Base-by-base conservation (phyloP, 164 flowering plant species). In the Dillenia turbinata region DNA sequence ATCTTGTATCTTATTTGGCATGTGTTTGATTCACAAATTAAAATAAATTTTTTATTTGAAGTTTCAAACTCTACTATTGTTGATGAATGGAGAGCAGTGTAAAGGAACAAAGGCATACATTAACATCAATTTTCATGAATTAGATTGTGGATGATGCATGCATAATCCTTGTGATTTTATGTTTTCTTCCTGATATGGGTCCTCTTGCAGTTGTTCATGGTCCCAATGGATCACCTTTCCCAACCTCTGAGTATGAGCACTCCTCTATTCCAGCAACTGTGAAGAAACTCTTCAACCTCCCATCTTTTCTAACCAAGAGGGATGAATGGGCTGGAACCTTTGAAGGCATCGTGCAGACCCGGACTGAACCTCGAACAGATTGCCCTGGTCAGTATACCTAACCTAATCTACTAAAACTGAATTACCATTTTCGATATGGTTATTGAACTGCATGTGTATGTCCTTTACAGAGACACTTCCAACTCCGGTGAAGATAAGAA, bases 251-350 rank as follows among this genome's bases (percentile, higher is more conserved):
- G 67, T 91, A 64, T 52, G 93, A 91, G 78, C 97, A 88, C 59
- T 91, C 98, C 2, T 89, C 96, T 15, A 85, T 92, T 52, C 91
- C 98, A 2, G 98, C 95, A 46, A 92, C 98, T 0, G 92, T 89
- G 60, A 92, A 79, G 82, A 92, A 89, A 78, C 61, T 92, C 56
- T 86, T 82, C 78, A 86, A 89, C 71, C 73, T 92, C 10, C 14
- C 90, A 10, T 81, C 89, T 10, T 84, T 84, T 53, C 75, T 92
- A 3, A 92, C 98, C 2, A 80, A 81, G 67, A 81, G 98, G 58
- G 98, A 89, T 49, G 87, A 60, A 47, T 92, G 98, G 98, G 98
- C 98, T 5, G 98, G 88, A 53, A 83, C 98, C 9, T 92, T 92
- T 45, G 96, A 92, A 56, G 53, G 57, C 64, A 73, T 83, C 48